Conservation (phyloP, 2,329 filamentous ascomycete species). For the Teratosphaeria epicoccoides region DNA sequence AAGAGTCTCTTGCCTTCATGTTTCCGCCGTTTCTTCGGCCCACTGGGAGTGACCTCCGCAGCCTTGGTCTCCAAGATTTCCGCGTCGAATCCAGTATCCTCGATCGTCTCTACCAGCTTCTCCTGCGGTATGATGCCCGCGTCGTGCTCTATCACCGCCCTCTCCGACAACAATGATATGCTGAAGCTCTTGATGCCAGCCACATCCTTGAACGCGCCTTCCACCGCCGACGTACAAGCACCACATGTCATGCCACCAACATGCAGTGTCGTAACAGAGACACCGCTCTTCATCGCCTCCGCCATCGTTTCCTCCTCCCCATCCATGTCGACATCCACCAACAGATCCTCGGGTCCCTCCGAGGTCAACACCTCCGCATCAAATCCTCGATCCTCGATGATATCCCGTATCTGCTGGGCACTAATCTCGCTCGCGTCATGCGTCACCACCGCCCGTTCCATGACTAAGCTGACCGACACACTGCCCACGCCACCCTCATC, state of each 20-base stretch:
- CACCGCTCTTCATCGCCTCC: conserved; percentile 40
- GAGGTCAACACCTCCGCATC: conserved; percentile 53
- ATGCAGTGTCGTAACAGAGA: conserved; percentile 83
- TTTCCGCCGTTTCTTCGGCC: conserved; percentile 24
- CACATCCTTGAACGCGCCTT: conserved; percentile 75
- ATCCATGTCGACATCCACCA: conserved; percentile 16
- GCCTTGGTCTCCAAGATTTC: conserved; percentile 64
- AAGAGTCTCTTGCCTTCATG: conserved; percentile 32
- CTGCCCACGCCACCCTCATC: conserved; percentile 69
- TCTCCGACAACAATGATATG: conserved; percentile 87
- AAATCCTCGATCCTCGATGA: conserved; percentile 85
- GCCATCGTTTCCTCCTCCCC: conserved; percentile 5
- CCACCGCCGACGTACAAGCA: conserved; percentile 89
- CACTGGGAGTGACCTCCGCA: conserved; percentile 23
- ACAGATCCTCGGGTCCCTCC: conserved; percentile 16
- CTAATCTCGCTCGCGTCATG: conserved; percentile 71
- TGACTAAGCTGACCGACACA: conserved; percentile 86
- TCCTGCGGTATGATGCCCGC: conserved; percentile 62
- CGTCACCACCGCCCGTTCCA: conserved; percentile 86
- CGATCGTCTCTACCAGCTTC: conserved; percentile 71
- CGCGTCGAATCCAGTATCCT: conserved; percentile 86
- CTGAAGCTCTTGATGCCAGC: conserved; percentile 77
- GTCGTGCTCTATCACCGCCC: conserved; percentile 89
- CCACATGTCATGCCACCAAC: conserved; percentile 84
- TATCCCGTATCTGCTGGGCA: conserved; percentile 66